Conservation (phyloP, 805 yeast genomes). For the Yamadazyma endophytica region DNA sequence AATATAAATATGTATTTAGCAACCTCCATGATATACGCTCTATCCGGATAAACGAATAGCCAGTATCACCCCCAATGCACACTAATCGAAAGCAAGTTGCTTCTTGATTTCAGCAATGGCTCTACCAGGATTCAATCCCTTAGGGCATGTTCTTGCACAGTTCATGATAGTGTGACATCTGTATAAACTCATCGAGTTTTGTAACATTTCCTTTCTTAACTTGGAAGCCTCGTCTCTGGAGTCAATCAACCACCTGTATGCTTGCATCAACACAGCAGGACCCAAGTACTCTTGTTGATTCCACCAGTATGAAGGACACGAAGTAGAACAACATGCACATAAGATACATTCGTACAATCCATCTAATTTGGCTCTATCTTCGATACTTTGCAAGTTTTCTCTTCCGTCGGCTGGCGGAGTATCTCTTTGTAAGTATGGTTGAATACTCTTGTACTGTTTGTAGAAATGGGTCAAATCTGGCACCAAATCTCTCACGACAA, state of each 20-base stretch:
- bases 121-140: slow-evolving; percentile 95
- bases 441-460: slow-evolving; percentile 96
- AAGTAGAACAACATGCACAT: slow-evolving; percentile 98
- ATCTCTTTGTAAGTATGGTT: slow-evolving; percentile 90
- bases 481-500: slow-evolving; percentile 92
- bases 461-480: slow-evolving; percentile 97
- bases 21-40: no score
- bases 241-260: slow-evolving; percentile 97
- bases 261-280: slow-evolving; percentile 98
- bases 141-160: slow-evolving; percentile 97
- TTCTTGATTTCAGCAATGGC: slow-evolving; percentile 98
- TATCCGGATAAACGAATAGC: no score
- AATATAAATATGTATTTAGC: no score
- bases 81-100: slow-evolving; percentile 77
- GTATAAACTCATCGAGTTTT: slow-evolving; percentile 95
- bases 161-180: slow-evolving; percentile 99
- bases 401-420: slow-evolving; percentile 81
- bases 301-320: slow-evolving; percentile 99
- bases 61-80: no score
- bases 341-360: slow-evolving; percentile 96
- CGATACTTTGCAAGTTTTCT: slow-evolving; percentile 87
- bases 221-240: slow-evolving; percentile 89
- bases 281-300: slow-evolving; percentile 98
- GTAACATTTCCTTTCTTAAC: slow-evolving; percentile 80
- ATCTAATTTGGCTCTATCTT: slow-evolving; percentile 92